Evolutionary conservation across 192 early-diverging fungal species (phyloP).

Genomic region (Backusella morwellensis): DNA sequence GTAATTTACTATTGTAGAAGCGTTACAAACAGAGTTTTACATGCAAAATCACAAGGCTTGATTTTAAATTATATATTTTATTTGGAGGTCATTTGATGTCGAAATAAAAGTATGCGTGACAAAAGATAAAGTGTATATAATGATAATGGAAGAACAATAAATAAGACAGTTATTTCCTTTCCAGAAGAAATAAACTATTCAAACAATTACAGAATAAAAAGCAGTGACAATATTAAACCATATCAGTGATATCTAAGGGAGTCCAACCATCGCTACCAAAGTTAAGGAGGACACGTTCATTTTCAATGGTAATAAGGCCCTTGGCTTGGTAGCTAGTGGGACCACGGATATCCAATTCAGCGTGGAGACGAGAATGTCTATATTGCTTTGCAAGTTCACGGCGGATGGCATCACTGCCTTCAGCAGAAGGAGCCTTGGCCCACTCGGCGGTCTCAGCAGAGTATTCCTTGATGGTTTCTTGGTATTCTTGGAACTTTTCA

Average conservation of each 20-base stretch:
- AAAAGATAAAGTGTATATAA: background rate
- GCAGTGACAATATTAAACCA: background rate
- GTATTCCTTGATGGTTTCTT: constrained; percentile 8
- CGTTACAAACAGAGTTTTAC: background rate
- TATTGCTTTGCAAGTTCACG: constrained; percentile 18
- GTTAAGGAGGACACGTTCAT: constrained; percentile 2
- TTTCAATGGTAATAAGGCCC: constrained; percentile 2
- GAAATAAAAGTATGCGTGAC: background rate
- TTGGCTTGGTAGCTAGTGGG: constrained; percentile 20
- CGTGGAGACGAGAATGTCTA: constrained; percentile 17
- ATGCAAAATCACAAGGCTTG: background rate
- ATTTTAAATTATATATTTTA: background rate
- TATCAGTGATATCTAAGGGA: constrained; percentile 21
- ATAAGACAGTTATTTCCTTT: constrained; percentile 5
- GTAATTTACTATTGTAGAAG: too few relatives aligned
- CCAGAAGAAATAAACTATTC: constrained; percentile 9
- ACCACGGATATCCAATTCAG: constrained; percentile 17
- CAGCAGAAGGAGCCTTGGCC: background rate
- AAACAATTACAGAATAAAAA: background rate
- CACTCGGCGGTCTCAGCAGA: background rate
- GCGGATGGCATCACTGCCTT: background rate
- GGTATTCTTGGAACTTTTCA: constrained; percentile 6
- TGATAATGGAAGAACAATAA: background rate
- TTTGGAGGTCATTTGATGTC: background rate
- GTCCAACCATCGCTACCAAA: constrained; percentile 3